A percentile compares a stretch with the other conserved stretches of the same genome.
Evolutionary conservation across 768 basidiomycete genomes (phyloP).

Genomic region (Trametes sanguinea): DNA sequence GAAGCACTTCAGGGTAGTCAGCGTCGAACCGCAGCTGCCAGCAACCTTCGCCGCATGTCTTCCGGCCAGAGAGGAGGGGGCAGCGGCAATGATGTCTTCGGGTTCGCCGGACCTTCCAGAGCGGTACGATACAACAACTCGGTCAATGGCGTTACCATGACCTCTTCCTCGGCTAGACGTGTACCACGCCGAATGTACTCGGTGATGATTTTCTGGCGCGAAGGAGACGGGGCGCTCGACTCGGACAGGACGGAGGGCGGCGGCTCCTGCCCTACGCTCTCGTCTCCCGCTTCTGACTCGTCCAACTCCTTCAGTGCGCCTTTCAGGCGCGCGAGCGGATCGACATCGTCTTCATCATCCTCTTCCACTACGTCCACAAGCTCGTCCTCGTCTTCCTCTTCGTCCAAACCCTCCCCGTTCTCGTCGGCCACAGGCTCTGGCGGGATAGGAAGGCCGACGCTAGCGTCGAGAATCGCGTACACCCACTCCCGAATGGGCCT

Average conservation of each 20-base stretch:
- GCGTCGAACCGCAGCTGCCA: slow-evolving; percentile 63
- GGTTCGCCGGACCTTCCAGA: slow-evolving; percentile 13
- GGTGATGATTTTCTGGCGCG: slow-evolving; percentile 33
- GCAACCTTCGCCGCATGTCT: slow-evolving; percentile 52
- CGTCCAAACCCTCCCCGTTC: slow-evolving; percentile 46
- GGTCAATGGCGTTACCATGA: slow-evolving; percentile 51
- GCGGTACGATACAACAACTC: slow-evolving; percentile 45
- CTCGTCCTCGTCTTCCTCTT: slow-evolving; percentile 58
- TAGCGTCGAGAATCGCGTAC: slow-evolving; percentile 69
- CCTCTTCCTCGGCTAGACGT: slow-evolving; percentile 58
- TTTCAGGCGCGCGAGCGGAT: slow-evolving; percentile 68
- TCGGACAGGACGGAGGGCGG: slow-evolving; percentile 35
- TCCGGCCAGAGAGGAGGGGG: slow-evolving; percentile 53
- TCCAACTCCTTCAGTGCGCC: slow-evolving; percentile 66
- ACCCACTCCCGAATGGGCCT: slow-evolving; percentile 64
- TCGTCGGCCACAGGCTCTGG: slow-evolving; percentile 26
- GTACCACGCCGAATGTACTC: slow-evolving; percentile 75
- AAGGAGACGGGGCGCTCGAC: slow-evolving; percentile 12
- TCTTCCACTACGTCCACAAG: slow-evolving; percentile 35
- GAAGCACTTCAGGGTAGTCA: slow-evolving; percentile 48
- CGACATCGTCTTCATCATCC: slow-evolving; percentile 44
- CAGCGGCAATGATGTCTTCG: slow-evolving; percentile 29
- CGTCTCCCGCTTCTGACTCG: slow-evolving; percentile 37
- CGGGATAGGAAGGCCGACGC: slow-evolving; percentile 56
- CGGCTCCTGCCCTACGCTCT: slow-evolving; percentile 32